Conservation (phyloP, 106 monocot species). For the Cymbidium sinense region DNA sequence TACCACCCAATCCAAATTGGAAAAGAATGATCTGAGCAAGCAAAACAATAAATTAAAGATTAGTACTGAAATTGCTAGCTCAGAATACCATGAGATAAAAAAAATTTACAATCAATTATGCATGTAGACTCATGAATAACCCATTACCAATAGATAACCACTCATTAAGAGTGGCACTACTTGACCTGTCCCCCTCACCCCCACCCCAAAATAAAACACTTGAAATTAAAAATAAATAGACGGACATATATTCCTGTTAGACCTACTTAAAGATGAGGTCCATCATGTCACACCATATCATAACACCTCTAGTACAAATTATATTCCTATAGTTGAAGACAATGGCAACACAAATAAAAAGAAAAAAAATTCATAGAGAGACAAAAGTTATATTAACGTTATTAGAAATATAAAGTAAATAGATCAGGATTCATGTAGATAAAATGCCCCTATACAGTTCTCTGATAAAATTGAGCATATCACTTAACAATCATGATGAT, state of each 20-base stretch:
- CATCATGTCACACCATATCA: neutral
- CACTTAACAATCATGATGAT: neutral
- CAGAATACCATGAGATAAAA: neutral
- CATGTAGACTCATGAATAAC: neutral
- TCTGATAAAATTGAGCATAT: neutral
- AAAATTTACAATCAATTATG: neutral
- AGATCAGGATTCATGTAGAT: neutral
- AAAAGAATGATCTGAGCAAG: conserved; percentile 77
- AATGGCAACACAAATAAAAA: neutral
- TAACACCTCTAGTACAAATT: neutral
- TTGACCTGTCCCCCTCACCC: neutral
- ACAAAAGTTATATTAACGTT: neutral
- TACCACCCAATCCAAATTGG: conserved; percentile 88
- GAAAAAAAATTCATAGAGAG: neutral
- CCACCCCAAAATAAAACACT: too few relatives aligned
- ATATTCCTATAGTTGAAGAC: neutral
- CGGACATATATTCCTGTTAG: neutral
- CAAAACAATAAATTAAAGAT: conserved; percentile 8
- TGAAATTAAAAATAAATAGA: neutral
- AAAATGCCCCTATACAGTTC: neutral
- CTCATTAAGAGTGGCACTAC: neutral
- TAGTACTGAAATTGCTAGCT: neutral
- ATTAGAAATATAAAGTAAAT: neutral
- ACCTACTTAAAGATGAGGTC: neutral
- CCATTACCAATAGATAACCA: neutral